Evolutionary conservation across 345 rosid species (phyloP).

Genomic region (Populus euphratica): DNA sequence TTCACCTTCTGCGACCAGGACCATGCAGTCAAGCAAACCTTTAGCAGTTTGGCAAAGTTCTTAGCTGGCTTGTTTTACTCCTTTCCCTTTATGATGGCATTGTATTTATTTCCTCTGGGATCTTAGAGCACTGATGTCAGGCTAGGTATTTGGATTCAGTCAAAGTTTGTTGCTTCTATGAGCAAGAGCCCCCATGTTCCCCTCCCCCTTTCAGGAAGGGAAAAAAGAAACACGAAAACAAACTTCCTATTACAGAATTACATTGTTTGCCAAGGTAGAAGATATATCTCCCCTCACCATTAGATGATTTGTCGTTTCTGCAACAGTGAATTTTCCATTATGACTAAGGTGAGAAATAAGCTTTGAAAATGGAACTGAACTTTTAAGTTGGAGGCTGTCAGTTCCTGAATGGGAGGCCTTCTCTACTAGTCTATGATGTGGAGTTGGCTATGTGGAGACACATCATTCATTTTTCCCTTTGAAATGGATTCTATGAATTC

Average conservation of each 20-base stretch:
- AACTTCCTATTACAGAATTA: background rate
- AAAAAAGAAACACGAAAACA: background rate
- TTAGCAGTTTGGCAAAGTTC: no score
- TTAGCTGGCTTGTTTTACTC: background rate
- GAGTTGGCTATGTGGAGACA: slow-evolving; percentile 12
- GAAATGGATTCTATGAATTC: slow-evolving; percentile 13
- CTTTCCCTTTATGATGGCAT: background rate
- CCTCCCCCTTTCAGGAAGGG: background rate
- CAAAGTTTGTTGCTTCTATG: background rate
- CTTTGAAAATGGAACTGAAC: background rate
- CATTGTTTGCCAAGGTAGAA: background rate
- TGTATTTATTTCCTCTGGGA: background rate
- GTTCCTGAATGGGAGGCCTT: slow-evolving; percentile 17
- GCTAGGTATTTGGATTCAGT: background rate
- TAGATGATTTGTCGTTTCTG: slow-evolving; percentile 5
- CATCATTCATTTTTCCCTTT: slow-evolving; percentile 1
- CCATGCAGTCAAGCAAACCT: no score
- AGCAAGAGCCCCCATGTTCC: background rate
- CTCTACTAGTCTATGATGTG: slow-evolving; percentile 2
- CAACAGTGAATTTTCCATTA: background rate
- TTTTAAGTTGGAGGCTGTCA: background rate
- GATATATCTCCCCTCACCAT: background rate
- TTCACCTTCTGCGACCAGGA: background rate
- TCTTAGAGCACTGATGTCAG: background rate
- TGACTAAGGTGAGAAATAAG: slow-evolving; percentile 2